Evolutionary conservation across 495 filamentous ascomycete genomes (phyloP).

Genomic region (Parachaetomium inaequale): DNA sequence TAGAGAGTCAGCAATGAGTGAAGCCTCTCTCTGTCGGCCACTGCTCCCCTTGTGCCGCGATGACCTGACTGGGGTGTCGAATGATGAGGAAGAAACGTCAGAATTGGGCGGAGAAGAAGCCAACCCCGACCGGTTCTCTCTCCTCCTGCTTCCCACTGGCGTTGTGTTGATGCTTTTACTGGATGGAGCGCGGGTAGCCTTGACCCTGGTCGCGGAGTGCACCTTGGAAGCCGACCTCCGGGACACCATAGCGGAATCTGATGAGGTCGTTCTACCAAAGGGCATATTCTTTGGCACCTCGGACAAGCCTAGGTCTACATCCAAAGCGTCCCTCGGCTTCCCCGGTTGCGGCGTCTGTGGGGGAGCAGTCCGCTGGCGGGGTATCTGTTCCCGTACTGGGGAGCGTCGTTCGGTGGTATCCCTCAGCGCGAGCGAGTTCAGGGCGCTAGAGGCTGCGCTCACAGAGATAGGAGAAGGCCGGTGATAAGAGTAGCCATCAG

Average conservation of each 20-base stretch:
- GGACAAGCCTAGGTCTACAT: conserved; percentile 3
- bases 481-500: conserved; percentile 24
- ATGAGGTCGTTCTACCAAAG: conserved; percentile 16
- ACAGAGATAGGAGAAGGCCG: conserved; percentile 40
- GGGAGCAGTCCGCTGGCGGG: conserved; percentile 16
- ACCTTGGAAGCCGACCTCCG: conserved; percentile 16
- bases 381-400: conserved; percentile 16
- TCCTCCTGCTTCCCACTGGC: conserved; percentile 6
- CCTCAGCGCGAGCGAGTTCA: conserved; percentile 34
- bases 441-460: conserved; percentile 47
- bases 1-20: conserved; percentile 18
- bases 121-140: conserved; percentile 3
- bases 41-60: conserved; percentile 4
- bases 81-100: conserved; percentile 20
- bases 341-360: conserved; percentile 20
- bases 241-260: conserved; percentile 20
- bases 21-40: conserved; percentile 15
- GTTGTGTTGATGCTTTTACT: conserved; percentile 13
- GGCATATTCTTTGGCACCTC: background rate
- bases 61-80: conserved; percentile 11
- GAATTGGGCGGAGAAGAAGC: conserved; percentile 19
- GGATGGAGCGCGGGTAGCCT: conserved; percentile 8
- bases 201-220: conserved; percentile 11
- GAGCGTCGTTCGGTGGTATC: conserved; percentile 21
- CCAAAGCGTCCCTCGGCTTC: conserved; percentile 13